Evolutionary conservation across 129 eudicot genomes (phyloP).

Genomic region (Flaveria bidentis): DNA sequence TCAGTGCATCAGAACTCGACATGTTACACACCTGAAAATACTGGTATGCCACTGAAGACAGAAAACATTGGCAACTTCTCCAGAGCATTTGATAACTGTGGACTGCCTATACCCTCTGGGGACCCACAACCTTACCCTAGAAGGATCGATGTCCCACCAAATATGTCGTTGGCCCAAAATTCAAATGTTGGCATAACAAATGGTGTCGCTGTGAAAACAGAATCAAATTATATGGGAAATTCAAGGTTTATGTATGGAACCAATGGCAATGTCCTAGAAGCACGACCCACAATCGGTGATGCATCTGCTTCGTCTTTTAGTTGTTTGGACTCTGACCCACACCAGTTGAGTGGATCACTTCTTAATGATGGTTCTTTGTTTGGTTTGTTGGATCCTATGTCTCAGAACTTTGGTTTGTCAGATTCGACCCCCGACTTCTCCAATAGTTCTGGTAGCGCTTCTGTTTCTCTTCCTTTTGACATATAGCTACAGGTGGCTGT

Average conservation of each 20-base stretch:
- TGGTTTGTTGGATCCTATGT: conserved; percentile 55
- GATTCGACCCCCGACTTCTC: conserved; percentile 60
- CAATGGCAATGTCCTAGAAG: conserved; percentile 48
- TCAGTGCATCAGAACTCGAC: conserved; percentile 63
- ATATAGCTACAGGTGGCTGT: background rate
- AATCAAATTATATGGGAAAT: conserved; percentile 54
- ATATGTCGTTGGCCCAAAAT: conserved; percentile 54
- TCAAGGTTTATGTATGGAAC: conserved; percentile 56
- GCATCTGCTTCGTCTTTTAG: conserved; percentile 64
- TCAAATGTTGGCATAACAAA: conserved; percentile 53
- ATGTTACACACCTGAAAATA: conserved; percentile 48
- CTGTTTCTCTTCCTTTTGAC: conserved; percentile 36
- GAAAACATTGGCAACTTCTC: conserved; percentile 54
- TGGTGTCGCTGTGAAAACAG: conserved; percentile 63
- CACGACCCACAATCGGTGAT: conserved; percentile 55
- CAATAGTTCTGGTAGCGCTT: conserved; percentile 49
- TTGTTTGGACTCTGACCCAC: conserved; percentile 64
- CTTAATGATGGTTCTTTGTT: conserved; percentile 60
- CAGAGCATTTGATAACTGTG: conserved; percentile 49
- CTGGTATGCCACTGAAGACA: conserved; percentile 43
- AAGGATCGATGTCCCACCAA: conserved; percentile 45
- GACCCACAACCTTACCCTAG: conserved; percentile 43
- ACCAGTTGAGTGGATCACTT: conserved; percentile 58
- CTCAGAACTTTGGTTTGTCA: conserved; percentile 54
- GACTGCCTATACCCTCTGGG: conserved; percentile 46